Evolutionary conservation across 2,329 filamentous ascomycete genomes (phyloP).

Genomic region (Ophiosphaerella korrae): DNA sequence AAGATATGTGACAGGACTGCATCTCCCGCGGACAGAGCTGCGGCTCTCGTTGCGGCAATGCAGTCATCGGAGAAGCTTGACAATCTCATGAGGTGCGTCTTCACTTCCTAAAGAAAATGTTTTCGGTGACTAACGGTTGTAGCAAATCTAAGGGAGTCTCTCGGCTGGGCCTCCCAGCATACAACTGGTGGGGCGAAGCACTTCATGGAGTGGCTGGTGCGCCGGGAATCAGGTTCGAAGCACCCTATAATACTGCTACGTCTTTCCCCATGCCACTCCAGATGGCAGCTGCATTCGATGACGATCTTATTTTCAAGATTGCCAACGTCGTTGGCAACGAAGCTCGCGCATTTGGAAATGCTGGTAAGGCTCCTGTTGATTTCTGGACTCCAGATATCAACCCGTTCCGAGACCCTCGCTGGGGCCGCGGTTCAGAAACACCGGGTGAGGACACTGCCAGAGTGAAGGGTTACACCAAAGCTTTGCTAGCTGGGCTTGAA

Average conservation of each 20-base stretch:
- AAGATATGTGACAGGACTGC: constrained; percentile 56
- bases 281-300: constrained; percentile 67
- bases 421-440: constrained; percentile 64
- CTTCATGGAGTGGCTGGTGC: constrained; percentile 65
- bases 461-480: constrained; percentile 52
- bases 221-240: constrained; percentile 61
- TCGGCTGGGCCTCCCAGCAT: constrained; percentile 62
- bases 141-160: constrained; percentile 57
- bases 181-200: constrained; percentile 61
- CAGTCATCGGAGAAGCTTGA: constrained; percentile 59
- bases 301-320: constrained; percentile 63
- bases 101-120: neutral
- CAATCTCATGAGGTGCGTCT: constrained; percentile 26
- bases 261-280: constrained; percentile 69
- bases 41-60: constrained; percentile 58
- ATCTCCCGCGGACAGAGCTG: constrained; percentile 48
- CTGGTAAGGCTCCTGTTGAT: constrained; percentile 57
- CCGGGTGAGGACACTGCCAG: constrained; percentile 63
- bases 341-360: constrained; percentile 69
- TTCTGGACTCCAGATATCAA: constrained; percentile 73
- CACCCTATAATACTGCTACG: constrained; percentile 64
- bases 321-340: constrained; percentile 64
- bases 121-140: constrained; percentile 52
- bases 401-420: constrained; percentile 66
- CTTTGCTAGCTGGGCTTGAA: constrained; percentile 34